Evolutionary conservation across 2,329 filamentous ascomycete genomes (phyloP).

Genomic region (Sporothrix phasma): DNA sequence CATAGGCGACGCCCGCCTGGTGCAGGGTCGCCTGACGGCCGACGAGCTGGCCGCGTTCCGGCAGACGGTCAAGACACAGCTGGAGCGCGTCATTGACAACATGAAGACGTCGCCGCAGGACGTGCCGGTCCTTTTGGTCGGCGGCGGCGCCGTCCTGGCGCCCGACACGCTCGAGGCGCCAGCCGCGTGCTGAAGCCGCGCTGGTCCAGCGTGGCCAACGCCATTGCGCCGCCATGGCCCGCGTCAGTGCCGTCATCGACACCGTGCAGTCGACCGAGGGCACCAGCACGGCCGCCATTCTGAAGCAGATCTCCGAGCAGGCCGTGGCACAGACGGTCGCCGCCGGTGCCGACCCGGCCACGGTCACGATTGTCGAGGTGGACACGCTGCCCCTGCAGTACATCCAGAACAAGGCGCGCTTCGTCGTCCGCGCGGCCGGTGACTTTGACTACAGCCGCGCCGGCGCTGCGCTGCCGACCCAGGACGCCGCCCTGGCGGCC

Average conservation of each 20-base stretch:
- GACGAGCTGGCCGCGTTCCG: constrained; percentile 30
- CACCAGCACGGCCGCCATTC: constrained; percentile 28
- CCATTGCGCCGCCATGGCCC: constrained; percentile 52
- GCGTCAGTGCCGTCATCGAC: constrained; percentile 46
- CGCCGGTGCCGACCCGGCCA: constrained; percentile 35
- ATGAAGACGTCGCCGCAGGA: constrained; percentile 55
- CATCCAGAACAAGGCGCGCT: constrained; percentile 42
- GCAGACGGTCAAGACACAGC: constrained; percentile 36
- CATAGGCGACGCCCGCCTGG: constrained; percentile 31
- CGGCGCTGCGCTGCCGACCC: not conserved
- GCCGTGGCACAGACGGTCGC: constrained; percentile 36
- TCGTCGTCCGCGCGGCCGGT: constrained; percentile 50
- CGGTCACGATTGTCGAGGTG: constrained; percentile 41
- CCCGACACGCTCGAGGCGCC: constrained; percentile 46
- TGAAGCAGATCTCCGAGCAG: constrained; percentile 31
- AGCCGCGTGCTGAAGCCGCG: constrained; percentile 46
- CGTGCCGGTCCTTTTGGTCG: constrained; percentile 50
- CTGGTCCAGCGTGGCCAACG: constrained; percentile 52
- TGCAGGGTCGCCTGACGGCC: constrained; percentile 25
- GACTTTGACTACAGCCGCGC: constrained; percentile 39
- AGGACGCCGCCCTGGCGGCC: not conserved
- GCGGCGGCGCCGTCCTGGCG: constrained; percentile 51
- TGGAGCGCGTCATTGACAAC: constrained; percentile 48
- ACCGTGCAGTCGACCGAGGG: constrained; percentile 39
- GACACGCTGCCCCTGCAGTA: constrained; percentile 47